Evolutionary conservation across 2,329 filamentous ascomycete species (phyloP).

Genomic region (Lecanicillium sp.): DNA sequence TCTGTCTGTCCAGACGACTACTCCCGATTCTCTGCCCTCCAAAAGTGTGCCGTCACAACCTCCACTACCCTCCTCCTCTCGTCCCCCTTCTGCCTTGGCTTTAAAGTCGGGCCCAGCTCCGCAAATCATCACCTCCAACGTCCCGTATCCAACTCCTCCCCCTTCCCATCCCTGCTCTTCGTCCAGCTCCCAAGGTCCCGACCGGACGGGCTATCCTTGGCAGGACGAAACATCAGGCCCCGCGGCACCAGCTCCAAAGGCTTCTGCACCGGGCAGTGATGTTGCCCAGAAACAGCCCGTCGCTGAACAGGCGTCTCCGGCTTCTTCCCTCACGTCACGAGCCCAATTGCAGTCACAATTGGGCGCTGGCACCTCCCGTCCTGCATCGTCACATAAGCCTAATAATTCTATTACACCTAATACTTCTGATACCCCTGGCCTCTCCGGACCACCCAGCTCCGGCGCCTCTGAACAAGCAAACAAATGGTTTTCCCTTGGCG

Average conservation of each 20-base stretch:
- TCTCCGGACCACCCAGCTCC: constrained; percentile 12
- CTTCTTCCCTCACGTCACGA: no score
- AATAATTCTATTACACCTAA: constrained; percentile 33
- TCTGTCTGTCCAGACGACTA: neutral
- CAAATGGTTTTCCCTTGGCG: constrained; percentile 57
- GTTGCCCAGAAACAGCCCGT: no score
- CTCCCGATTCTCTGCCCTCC: neutral
- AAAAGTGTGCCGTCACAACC: neutral
- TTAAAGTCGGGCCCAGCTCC: constrained; percentile 18
- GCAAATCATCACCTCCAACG: constrained; percentile 27
- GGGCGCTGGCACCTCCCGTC: no score
- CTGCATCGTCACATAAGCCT: neutral
- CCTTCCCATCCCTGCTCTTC: constrained; percentile 39
- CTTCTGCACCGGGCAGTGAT: no score
- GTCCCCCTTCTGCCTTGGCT: constrained; percentile 27
- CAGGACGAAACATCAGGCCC: neutral
- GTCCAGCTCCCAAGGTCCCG: constrained; percentile 15
- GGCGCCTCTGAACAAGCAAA: constrained; percentile 26
- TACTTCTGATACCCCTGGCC: constrained; percentile 36
- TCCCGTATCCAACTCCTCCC: constrained; percentile 50
- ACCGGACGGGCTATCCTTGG: neutral
- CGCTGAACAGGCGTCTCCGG: no score
- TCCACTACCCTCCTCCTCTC: constrained; percentile 24
- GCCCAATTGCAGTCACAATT: no score
- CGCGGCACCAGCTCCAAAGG: neutral